Conservation (phyloP, 1,139 yeast species). For the Tardiomyces blankii region DNA sequence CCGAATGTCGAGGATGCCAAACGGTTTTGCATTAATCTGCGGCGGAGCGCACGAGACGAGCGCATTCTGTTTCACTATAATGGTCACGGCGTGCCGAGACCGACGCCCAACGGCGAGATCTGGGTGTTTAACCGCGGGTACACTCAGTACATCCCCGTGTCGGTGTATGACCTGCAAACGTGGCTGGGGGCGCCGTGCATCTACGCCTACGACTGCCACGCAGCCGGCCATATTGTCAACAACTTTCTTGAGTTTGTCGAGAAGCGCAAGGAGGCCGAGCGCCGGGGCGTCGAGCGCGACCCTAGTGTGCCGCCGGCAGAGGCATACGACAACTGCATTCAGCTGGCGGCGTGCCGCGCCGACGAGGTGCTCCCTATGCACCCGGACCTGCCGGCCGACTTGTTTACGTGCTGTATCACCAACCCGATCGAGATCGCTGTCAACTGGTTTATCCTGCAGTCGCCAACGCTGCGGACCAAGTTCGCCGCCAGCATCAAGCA, state of each 20-base stretch:
- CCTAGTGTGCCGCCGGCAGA: slow-evolving; percentile 36
- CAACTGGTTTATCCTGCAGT: slow-evolving; percentile 83
- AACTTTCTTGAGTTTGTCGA: slow-evolving; percentile 87
- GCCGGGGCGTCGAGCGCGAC: slow-evolving; percentile 29
- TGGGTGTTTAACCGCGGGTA: slow-evolving; percentile 98
- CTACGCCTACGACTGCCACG: slow-evolving; percentile 88
- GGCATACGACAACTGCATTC: slow-evolving; percentile 79
- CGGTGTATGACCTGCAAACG: slow-evolving; percentile 82
- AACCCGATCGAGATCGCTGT: slow-evolving; percentile 94
- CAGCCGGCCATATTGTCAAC: slow-evolving; percentile 87
- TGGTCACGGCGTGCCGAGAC: slow-evolving; percentile 98
- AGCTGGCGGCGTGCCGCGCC: slow-evolving; percentile 84
- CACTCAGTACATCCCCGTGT: slow-evolving; percentile 94
- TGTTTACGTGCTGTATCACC: slow-evolving; percentile 89
- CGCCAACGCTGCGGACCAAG: slow-evolving; percentile 37
- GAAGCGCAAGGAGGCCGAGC: slow-evolving; percentile 81
- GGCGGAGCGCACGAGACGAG: slow-evolving; percentile 81
- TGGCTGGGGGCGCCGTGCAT: slow-evolving; percentile 98
- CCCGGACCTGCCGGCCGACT: slow-evolving; percentile 92
- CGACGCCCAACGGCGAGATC: slow-evolving; percentile 94
- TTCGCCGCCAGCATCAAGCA: slow-evolving; percentile 1
- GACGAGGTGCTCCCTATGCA: slow-evolving; percentile 85
- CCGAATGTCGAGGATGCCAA: slow-evolving; percentile 96
- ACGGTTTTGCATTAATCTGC: slow-evolving; percentile 75
- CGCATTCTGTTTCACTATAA: slow-evolving; percentile 88